Percentiles rank a stretch among this genome's conserved stretches.
Evolutionary conservation across 2,329 filamentous ascomycete genomes (phyloP).

Genomic region (Sporothrix euskadiensis): DNA sequence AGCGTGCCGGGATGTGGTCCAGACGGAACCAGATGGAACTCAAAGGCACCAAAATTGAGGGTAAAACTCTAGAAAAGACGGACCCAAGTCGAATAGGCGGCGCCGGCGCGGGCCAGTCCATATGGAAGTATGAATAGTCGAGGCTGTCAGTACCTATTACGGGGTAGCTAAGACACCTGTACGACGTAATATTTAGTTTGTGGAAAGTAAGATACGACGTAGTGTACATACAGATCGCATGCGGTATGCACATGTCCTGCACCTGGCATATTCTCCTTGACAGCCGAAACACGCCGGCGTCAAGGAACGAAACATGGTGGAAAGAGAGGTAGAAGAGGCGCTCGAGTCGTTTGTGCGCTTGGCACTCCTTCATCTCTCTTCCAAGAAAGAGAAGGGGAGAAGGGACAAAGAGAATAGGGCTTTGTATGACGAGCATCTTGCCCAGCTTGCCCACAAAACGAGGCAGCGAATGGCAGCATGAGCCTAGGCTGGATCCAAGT

Average conservation of each 20-base stretch:
- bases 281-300: conserved; percentile 1
- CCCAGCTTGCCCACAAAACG: neutral
- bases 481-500: neutral
- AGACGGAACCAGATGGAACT: neutral
- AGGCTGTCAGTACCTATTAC: neutral
- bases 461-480: neutral
- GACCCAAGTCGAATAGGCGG: neutral
- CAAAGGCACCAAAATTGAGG: neutral
- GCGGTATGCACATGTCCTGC: neutral
- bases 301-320: neutral
- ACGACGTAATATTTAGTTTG: too few relatives aligned
- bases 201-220: too few relatives aligned
- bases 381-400: too few relatives aligned
- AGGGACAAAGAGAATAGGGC: neutral
- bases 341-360: neutral
- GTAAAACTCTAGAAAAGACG: neutral
- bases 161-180: neutral
- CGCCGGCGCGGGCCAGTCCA: conserved; percentile 16
- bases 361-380: neutral
- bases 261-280: neutral
- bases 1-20: neutral
- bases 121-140: neutral
- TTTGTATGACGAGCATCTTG: neutral
- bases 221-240: too few relatives aligned
- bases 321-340: neutral